Evolutionary conservation across 805 yeast species (phyloP).

Genomic region (Sporopachydermia lactativora): DNA sequence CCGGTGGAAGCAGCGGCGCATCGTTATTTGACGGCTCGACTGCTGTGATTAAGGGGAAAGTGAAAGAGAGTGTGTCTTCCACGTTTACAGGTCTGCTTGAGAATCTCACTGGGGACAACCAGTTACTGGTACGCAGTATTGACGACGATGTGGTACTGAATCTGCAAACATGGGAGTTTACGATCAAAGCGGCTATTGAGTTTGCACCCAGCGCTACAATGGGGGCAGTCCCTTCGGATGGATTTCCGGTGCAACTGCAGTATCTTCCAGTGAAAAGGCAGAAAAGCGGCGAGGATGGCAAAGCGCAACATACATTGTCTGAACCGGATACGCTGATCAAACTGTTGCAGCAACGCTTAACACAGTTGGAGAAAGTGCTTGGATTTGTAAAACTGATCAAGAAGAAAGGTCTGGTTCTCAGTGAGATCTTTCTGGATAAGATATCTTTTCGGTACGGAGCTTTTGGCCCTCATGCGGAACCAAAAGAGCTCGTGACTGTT

Average conservation of each 20-base stretch:
- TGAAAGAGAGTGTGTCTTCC: background rate
- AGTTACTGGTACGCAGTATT: background rate
- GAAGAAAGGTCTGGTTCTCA: background rate
- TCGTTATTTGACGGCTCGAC: background rate
- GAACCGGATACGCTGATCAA: background rate
- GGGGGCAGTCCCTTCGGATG: background rate
- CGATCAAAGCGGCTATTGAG: background rate
- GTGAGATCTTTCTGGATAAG: conserved; percentile 1
- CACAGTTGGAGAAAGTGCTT: background rate
- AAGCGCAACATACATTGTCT: no score
- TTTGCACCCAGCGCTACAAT: background rate
- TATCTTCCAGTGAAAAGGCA: background rate
- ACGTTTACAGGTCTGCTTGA: background rate
- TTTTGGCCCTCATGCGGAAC: background rate
- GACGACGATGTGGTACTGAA: background rate
- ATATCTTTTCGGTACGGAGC: background rate
- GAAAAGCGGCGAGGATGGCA: background rate
- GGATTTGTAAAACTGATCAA: background rate
- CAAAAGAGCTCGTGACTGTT: background rate
- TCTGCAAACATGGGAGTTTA: background rate
- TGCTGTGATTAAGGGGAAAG: background rate
- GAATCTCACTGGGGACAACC: background rate
- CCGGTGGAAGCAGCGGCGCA: background rate
- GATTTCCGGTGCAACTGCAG: background rate
- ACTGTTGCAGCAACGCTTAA: background rate